Evolutionary conservation across 1,139 yeast genomes (phyloP), one percentile per base, ranked within the genome.

Genomic region (Pichia sp.): DNA sequence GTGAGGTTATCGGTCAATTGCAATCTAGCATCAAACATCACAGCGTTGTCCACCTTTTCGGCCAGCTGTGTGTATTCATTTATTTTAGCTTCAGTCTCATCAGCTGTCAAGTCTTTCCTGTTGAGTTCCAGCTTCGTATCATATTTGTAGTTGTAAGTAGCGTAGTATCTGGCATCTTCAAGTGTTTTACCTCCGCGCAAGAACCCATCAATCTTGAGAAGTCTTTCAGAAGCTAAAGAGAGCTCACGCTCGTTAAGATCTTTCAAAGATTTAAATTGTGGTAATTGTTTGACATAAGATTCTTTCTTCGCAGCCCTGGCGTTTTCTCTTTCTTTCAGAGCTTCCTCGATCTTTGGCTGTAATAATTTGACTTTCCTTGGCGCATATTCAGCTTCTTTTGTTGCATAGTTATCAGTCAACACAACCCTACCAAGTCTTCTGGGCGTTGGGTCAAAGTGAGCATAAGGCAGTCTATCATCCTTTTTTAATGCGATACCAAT

Each of bases 401-500:
- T 70, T 1, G 90, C 87, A 56, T 74, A 76, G 41, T 67, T 73
- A 8, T 75, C 71, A 16, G 67, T 69, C 36, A 90, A 72, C 49
- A 79, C 75, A 15, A 72, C 77, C 63, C 81, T 84, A 0, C 98
- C 98, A 64, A 93, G 84, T 70, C 98, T 78, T 73, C 99, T 82
- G 31, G 81, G 76, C 51, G 93, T 79, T 50, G 98, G 97, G 31
- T 78, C 85, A 70, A 92, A 92, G 69, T 93, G 98, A 8, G 95
- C 89, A 10, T 90, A 83, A 41, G 99, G 99, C 49, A 93, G 78
- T 56, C 76, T 73, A 47, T 81, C 73, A 4, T 84, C 86, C 60
- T 79, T 78, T 49, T 75, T 75, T 57, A 93, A 77, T 1, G 96
- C 92, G 52, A 93, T 84, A 45, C 99, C 99, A 55, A 90, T 90